Evolutionary conservation across 805 yeast genomes (phyloP).

Genomic region (Alloascoidea africana): DNA sequence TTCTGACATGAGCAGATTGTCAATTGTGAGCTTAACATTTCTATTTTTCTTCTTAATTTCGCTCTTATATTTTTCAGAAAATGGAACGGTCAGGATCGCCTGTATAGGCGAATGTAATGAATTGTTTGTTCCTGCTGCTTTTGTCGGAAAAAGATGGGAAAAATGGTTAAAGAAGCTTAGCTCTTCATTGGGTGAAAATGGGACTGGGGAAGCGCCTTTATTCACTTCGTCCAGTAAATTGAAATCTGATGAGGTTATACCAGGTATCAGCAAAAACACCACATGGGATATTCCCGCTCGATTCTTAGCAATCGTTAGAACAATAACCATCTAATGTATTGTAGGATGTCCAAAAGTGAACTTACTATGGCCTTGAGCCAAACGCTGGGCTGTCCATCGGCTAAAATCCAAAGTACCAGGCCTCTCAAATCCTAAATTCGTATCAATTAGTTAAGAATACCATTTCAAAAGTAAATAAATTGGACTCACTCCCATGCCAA

Average conservation of each 20-base stretch:
- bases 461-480: background rate
- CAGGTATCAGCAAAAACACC: constrained; percentile 49
- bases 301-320: constrained; percentile 16
- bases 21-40: constrained; percentile 9
- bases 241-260: constrained; percentile 35
- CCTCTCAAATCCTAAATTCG: constrained; percentile 27
- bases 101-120: constrained; percentile 36
- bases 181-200: constrained; percentile 4
- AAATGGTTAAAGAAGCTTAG: constrained; percentile 25
- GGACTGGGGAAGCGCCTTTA: constrained; percentile 5
- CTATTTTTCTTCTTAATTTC: constrained; percentile 13
- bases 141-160: constrained; percentile 28
- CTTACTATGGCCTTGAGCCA: no score
- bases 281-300: constrained; percentile 33
- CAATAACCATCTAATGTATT: background rate
- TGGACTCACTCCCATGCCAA: background rate
- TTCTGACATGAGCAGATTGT: constrained; percentile 35
- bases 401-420: constrained; percentile 25
- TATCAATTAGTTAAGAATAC: background rate
- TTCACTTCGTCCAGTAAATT: constrained; percentile 10
- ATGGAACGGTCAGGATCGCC: constrained; percentile 39
- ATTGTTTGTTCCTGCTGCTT: constrained; percentile 53
- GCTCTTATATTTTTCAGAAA: constrained; percentile 40
- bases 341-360: constrained; percentile 13
- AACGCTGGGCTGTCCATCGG: constrained; percentile 27